Evolutionary conservation across 2,329 filamentous ascomycete genomes (phyloP), one percentile per base, ranked within the genome.

Genomic region (Plectosphaerella sp.): DNA sequence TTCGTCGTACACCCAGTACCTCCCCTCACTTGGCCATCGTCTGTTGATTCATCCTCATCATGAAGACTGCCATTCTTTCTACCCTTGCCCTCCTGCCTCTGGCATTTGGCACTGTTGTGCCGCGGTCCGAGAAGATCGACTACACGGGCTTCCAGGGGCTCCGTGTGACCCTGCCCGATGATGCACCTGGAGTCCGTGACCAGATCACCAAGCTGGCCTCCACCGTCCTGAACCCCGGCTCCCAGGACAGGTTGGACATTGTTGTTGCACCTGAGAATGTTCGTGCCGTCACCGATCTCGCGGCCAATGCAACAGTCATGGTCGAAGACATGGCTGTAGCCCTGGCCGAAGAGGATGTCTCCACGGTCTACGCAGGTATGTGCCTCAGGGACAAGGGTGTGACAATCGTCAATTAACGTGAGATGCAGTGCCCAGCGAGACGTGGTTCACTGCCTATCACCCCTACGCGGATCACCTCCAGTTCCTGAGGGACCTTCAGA

Each of bases 361-460:
- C 51, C 1, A 48, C 51, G 1, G 47, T 54, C 20, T 57, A 57
- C 35, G 47, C 51, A 5, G 51, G 55, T 57, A 42, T 48, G 43
- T 48, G 35, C 35, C 15, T 16, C 5, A 47, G 50, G 60, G 22
- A 5, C 22, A 22, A 18, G 61, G 65, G 43, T 56, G 50, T 8
- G 59, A 59, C 10, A 61, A 41, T 64, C 16, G 25, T n/a, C 2
- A 11, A 4, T 1, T n/a, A 5, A 25, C 5, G 16, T 9, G 9
- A 7, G 12, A 35, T 16, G 10, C 12, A 54, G 54, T 48, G 2
- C 54, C 54, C 12, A 50, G 49, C 15, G 59, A 20, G 8, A 60
- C 72, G 3, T 80, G 75, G 73, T 80, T 74, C 61, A 72, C 76
- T 49, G 65, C 65, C 25, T 80, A 80, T 56, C 77, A 80, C 57